A percentile compares a stretch with the other conserved stretches of the same genome.
Conservation (phyloP, 306 rosid genomes). For the Corylus heterophylla region DNA sequence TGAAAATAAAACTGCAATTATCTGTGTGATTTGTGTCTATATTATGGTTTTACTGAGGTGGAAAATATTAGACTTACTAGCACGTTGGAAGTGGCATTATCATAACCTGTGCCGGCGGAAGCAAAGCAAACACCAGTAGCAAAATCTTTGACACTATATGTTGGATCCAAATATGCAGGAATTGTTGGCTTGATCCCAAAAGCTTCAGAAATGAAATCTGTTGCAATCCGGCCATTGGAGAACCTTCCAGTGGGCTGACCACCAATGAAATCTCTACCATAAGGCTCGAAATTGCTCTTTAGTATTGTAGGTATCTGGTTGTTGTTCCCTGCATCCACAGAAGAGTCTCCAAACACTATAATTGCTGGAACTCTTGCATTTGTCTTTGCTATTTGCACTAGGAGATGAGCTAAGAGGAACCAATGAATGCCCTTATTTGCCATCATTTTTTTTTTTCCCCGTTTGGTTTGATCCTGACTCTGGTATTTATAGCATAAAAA, state of each 20-base stretch:
- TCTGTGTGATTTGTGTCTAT: neutral
- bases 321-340: constrained; percentile 71
- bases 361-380: constrained; percentile 42
- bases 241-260: constrained; percentile 55
- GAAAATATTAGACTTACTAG: constrained; percentile 39
- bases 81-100: constrained; percentile 53
- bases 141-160: constrained; percentile 37
- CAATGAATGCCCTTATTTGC: neutral
- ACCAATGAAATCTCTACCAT: constrained; percentile 49
- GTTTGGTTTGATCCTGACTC: neutral
- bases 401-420: constrained; percentile 21
- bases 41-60: neutral
- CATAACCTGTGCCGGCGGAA: constrained; percentile 70
- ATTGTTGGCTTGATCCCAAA: constrained; percentile 43
- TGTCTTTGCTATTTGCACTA: constrained; percentile 17
- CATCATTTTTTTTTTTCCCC: neutral
- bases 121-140: constrained; percentile 64
- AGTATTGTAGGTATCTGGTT: constrained; percentile 47
- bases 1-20: neutral
- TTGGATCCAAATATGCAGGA: constrained; percentile 64
- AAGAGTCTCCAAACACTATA: constrained; percentile 62
- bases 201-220: constrained; percentile 60
- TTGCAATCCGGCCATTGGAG: constrained; percentile 50
- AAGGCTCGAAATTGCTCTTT: constrained; percentile 53
- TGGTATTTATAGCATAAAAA: constrained; percentile 4